Conservation (phyloP, 306 rosid species). For the Senna tora region DNA sequence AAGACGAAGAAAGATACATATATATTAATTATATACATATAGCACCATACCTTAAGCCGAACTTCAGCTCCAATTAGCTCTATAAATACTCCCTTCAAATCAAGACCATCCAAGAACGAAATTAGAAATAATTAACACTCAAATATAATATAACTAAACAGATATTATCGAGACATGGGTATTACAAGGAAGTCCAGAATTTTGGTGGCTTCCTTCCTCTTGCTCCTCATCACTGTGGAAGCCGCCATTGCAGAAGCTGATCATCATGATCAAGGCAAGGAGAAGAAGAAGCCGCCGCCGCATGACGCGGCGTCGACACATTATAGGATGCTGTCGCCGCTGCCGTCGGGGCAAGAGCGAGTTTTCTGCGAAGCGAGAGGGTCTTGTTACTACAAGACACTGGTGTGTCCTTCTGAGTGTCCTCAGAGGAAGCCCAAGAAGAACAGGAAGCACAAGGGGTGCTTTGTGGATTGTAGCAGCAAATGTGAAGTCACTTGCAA, state of each 20-base stretch:
- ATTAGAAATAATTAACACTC: too few relatives aligned
- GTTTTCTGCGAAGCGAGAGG: slow-evolving; percentile 53
- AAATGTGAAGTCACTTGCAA: slow-evolving; percentile 86
- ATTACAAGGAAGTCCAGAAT: slow-evolving; percentile 13
- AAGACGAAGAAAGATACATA: too few relatives aligned
- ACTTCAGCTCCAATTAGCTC: too few relatives aligned
- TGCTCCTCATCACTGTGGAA: slow-evolving; percentile 48
- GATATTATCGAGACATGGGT: too few relatives aligned
- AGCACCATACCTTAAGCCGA: too few relatives aligned
- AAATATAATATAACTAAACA: too few relatives aligned
- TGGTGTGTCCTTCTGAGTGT: slow-evolving; percentile 64
- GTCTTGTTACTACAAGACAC: slow-evolving; percentile 51
- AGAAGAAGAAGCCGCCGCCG: neutral
- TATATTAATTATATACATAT: too few relatives aligned
- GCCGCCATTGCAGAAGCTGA: slow-evolving; percentile 47
- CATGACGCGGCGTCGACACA: slow-evolving; percentile 33
- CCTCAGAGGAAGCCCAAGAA: slow-evolving; percentile 65
- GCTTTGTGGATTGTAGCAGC: slow-evolving; percentile 69
- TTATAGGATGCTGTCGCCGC: slow-evolving; percentile 40
- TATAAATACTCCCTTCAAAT: neutral
- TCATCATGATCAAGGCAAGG: too few relatives aligned
- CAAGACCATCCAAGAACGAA: too few relatives aligned
- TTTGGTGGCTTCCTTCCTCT: slow-evolving; percentile 48
- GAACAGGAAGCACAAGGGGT: slow-evolving; percentile 72
- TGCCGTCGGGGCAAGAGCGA: slow-evolving; percentile 54